These are phyloP conservation scores for Petunia axillaris DNA, from an alignment of 257 asterid species.

Conservation along the genomic window DNA sequence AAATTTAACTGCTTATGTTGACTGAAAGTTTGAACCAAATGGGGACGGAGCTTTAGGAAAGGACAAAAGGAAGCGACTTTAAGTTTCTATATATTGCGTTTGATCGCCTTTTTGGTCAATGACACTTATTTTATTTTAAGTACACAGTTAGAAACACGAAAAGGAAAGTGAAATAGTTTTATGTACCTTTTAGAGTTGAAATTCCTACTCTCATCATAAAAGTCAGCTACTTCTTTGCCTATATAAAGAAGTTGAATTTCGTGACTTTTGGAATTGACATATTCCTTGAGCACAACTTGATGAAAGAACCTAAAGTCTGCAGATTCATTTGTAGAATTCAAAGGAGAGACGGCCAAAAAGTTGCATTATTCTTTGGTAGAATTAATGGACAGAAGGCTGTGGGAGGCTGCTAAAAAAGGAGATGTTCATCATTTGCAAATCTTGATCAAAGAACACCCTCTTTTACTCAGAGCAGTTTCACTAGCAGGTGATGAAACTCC, in stretches of 20 bases:
- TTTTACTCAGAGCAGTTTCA: constrained; percentile 5
- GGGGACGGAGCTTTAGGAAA: neutral
- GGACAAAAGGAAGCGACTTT: neutral
- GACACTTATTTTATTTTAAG: neutral
- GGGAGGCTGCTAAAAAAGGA: constrained; percentile 10
- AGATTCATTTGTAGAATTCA: neutral
- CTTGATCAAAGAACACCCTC: constrained; percentile 11
- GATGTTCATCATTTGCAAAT: constrained; percentile 4
- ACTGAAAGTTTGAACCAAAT: neutral
- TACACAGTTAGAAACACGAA: too few relatives aligned
- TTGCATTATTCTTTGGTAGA: neutral
- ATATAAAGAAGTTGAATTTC: neutral
- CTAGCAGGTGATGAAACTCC: constrained; percentile 19
- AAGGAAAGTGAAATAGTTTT: neutral
- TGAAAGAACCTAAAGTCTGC: neutral
- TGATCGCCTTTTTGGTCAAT: neutral
- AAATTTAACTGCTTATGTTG: neutral
- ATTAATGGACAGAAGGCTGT: neutral
- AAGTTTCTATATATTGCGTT: neutral
- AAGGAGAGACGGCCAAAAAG: neutral
- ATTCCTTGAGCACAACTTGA: neutral
- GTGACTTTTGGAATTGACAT: neutral
- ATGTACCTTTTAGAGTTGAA: neutral
- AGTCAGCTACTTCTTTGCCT: neutral
- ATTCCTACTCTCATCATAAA: neutral